Evolutionary conservation across 768 basidiomycete genomes (phyloP).

Genomic region (Mycena crocata): DNA sequence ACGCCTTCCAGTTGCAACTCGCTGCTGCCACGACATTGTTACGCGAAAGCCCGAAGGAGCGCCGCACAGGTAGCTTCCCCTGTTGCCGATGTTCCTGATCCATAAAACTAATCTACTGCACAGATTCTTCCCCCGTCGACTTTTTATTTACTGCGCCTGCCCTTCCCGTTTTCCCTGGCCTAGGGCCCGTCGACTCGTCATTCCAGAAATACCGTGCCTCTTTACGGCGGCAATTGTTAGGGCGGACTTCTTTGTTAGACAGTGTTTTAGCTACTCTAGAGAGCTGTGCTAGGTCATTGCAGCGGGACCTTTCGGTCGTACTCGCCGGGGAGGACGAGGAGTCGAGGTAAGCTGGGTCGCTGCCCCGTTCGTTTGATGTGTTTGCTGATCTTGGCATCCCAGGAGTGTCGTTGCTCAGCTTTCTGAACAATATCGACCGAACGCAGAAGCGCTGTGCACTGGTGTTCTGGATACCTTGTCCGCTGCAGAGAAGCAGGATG

Average conservation of each 20-base stretch:
- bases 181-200: slow-evolving; percentile 53
- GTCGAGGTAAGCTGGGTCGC: slow-evolving; percentile 52
- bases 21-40: slow-evolving; percentile 50
- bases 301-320: slow-evolving; percentile 66
- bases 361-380: neutral
- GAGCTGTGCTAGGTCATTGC: slow-evolving; percentile 65
- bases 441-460: slow-evolving; percentile 60
- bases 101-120: neutral
- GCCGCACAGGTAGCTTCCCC: slow-evolving; percentile 41
- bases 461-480: slow-evolving; percentile 56
- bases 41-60: slow-evolving; percentile 38
- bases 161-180: slow-evolving; percentile 55
- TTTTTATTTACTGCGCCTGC: slow-evolving; percentile 68
- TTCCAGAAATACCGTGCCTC: slow-evolving; percentile 73
- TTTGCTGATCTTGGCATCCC: slow-evolving; percentile 5
- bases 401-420: slow-evolving; percentile 59
- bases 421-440: slow-evolving; percentile 58
- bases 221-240: slow-evolving; percentile 71
- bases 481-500: slow-evolving; percentile 43
- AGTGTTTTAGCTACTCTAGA: slow-evolving; percentile 70
- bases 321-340: slow-evolving; percentile 55
- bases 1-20: slow-evolving; percentile 60
- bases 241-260: slow-evolving; percentile 73
- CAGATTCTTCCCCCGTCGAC: slow-evolving; percentile 64
- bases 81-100: slow-evolving; percentile 9